phyloP scores from a whole-genome alignment of 2,329 filamentous ascomycete genomes.

The Aspergillus vadensis region DNA sequence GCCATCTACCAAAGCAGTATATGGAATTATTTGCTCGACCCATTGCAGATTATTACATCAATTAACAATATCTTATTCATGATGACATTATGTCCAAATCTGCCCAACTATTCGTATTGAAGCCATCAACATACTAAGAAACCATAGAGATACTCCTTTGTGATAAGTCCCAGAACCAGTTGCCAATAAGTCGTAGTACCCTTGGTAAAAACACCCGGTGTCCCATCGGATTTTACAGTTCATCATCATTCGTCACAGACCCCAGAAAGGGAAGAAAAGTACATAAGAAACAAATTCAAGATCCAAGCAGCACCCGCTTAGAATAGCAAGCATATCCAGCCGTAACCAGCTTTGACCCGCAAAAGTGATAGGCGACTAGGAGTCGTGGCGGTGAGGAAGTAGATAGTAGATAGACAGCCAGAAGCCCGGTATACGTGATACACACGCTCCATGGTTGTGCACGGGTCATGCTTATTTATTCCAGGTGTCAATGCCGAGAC shows the following conservation, averaged over 20 bases:
- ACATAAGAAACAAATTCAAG: conserved; percentile 1
- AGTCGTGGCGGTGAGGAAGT: not conserved
- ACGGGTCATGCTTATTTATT: conserved; percentile 22
- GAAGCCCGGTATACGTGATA: not conserved
- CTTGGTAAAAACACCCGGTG: conserved; percentile 22
- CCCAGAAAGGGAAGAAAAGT: not conserved
- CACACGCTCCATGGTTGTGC: conserved; percentile 26
- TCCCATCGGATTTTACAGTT: conserved; percentile 15
- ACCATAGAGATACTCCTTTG: not conserved
- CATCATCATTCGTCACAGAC: conserved; percentile 25
- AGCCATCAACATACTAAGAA: not conserved
- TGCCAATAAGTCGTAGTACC: conserved; percentile 1
- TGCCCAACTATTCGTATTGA: not conserved
- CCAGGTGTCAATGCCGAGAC: conserved; percentile 57
- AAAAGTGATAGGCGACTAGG: conserved; percentile 4
- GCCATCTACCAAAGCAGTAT: no score
- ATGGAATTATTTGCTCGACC: no score
- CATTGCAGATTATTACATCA: not conserved
- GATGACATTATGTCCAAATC: not conserved
- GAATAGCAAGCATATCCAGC: not conserved
- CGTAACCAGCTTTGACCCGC: not conserved
- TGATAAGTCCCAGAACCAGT: not conserved
- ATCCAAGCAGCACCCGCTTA: not conserved
- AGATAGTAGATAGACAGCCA: not conserved
- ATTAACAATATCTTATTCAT: not conserved